phyloP scores from a whole-genome alignment of 257 asterid species.

The Anisodus acutangulus region DNA sequence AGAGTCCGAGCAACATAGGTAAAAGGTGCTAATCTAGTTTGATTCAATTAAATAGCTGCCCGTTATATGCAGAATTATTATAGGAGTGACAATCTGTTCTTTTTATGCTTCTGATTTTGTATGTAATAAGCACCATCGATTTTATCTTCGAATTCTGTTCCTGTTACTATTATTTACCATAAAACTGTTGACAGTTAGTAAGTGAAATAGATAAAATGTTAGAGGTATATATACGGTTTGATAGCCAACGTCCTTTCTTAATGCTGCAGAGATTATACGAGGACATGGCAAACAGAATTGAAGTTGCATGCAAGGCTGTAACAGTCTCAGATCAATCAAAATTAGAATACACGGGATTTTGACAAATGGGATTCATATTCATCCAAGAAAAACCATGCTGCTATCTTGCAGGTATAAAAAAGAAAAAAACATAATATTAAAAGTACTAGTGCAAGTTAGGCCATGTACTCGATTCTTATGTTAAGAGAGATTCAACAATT shows the following conservation, averaged over 20 bases:
- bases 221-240: background rate
- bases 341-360: constrained; percentile 53
- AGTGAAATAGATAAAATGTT: background rate
- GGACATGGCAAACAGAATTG: constrained; percentile 68
- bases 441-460: background rate
- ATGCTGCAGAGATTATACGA: constrained; percentile 58
- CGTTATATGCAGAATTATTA: background rate
- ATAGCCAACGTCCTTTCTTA: background rate
- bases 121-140: no score
- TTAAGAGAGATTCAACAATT: background rate
- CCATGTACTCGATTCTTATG: background rate
- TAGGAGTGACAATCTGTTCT: background rate
- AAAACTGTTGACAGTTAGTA: background rate
- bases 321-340: constrained; percentile 42
- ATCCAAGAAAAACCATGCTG: constrained; percentile 65
- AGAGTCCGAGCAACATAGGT: background rate
- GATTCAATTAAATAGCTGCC: background rate
- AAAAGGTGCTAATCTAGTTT: background rate
- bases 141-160: no score
- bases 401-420: constrained; percentile 64
- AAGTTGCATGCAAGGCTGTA: constrained; percentile 48
- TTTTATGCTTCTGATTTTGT: no score
- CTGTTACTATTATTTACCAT: background rate
- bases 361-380: constrained; percentile 60
- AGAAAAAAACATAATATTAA: background rate